Evolutionary conservation across 1,284 basidiomycete genomes (phyloP), one percentile per base, ranked within the genome.

Genomic region (Moniliella sp.): DNA sequence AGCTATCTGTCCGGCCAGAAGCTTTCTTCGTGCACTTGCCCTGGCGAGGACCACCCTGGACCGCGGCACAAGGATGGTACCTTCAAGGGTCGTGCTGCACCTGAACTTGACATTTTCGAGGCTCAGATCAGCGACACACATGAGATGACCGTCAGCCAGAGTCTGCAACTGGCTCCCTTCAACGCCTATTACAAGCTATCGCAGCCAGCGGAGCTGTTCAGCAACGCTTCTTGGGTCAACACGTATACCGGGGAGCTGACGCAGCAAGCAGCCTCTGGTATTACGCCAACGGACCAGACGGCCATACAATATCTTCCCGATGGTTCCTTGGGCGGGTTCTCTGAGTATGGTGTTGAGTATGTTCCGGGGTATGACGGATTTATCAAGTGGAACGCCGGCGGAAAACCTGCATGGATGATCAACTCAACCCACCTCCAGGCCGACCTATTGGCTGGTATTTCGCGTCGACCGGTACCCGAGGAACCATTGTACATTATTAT

Each of bases 41-140:
- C 74, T 0, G 71, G 71, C 14, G 74, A 78, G 39, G 75, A 75
- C 1, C 82, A 86, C 55, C 82, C 81, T 0, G 81, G 81, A 0
- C 81, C 81, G 9, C 61, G 67, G 25, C 65, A 66, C 21, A 33
- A 61, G 0, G 68, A 74, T 43, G 80, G 79, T 11, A 70, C 73
- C 1, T 78, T 69, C 46, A 71, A 76, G 2, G 83, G 73, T 35
- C 45, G 74, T 15, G 62, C 66, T 15, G 69, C 67, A 0, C 73
- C 74, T 8, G 74, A 76, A 51, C 73, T 76, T 43, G 74, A 76
- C 50, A 60, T 75, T 36, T 61, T 76, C 45, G 74, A 76, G 54
- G 70, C 69, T 0, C 70, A 73, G 53, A 40, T 49, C 5, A 27
- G 28, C n/a, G 26, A 23, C 8, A n/a, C n/a, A n/a, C 19, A 33